Conservation (phyloP, 495 filamentous ascomycete genomes). For the Pyronema domesticum region DNA sequence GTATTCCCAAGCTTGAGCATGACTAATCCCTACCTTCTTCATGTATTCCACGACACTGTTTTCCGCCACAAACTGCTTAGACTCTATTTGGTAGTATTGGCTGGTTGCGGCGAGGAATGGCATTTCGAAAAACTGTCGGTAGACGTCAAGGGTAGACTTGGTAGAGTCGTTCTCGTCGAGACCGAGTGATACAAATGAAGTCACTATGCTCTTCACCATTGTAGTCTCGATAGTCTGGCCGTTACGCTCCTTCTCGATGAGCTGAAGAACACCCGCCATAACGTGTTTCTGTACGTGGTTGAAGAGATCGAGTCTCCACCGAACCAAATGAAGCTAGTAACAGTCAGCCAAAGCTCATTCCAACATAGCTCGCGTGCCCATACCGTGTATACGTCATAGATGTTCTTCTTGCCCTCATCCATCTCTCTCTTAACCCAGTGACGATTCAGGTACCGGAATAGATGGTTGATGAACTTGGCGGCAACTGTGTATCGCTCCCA, state of each 20-base stretch:
- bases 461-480: conserved; percentile 89
- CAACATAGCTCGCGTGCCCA: neutral
- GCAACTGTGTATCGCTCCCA: conserved; percentile 92
- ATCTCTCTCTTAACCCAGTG: conserved; percentile 99
- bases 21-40: conserved; percentile 49
- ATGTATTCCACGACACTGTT: conserved; percentile 99
- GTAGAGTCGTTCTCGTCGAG: conserved; percentile 83
- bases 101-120: conserved; percentile 79
- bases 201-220: conserved; percentile 92
- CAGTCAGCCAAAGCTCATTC: neutral
- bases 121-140: conserved; percentile 73
- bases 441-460: conserved; percentile 91
- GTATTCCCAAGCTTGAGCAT: no score
- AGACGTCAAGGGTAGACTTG: conserved; percentile 90
- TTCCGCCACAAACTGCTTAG: conserved; percentile 81
- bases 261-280: conserved; percentile 83
- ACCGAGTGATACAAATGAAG: conserved; percentile 89
- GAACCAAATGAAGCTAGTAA: conserved; percentile 57
- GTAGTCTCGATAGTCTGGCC: conserved; percentile 95
- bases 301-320: conserved; percentile 88
- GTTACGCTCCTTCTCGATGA: conserved; percentile 94
- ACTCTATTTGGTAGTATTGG: conserved; percentile 77
- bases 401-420: conserved; percentile 96
- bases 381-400: conserved; percentile 88
- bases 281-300: conserved; percentile 63